phyloP scores from a whole-genome alignment of 805 yeast genomes.

The Pichia exigua region DNA sequence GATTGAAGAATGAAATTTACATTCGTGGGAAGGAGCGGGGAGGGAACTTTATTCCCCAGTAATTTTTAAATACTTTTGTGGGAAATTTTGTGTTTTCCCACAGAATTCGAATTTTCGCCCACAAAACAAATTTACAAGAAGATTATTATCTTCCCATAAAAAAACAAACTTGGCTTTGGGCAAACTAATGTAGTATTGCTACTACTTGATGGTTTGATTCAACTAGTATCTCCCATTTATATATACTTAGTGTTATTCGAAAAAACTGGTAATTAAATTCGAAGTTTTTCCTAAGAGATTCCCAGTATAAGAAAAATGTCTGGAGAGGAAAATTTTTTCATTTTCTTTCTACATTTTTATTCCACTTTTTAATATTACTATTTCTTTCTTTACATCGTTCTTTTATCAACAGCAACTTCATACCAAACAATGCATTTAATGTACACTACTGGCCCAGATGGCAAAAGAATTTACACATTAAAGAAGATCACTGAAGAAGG shows the following conservation, averaged over 20 bases:
- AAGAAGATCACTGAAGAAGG: slow-evolving; percentile 75
- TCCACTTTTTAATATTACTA: background rate
- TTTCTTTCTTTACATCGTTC: background rate
- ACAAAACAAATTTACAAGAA: too few species aligned
- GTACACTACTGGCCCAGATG: slow-evolving; percentile 93
- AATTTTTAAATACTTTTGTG: background rate
- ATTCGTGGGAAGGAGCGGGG: background rate
- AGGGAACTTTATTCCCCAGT: background rate
- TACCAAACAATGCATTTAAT: slow-evolving; percentile 77
- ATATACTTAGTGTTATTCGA: too few species aligned
- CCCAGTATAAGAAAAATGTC: background rate
- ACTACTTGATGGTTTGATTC: too few species aligned
- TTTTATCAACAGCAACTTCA: background rate
- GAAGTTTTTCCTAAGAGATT: too few species aligned
- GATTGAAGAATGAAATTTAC: background rate
- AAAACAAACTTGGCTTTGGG: too few species aligned
- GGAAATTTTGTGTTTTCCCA: background rate
- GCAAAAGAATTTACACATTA: slow-evolving; percentile 92
- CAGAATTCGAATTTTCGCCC: background rate
- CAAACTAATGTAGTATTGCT: too few species aligned
- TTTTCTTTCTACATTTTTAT: too few species aligned
- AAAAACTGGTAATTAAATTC: too few species aligned
- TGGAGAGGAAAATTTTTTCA: background rate
- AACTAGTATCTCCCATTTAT: too few species aligned
- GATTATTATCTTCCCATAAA: too few species aligned